Base-by-base conservation (phyloP, 148 eudicot species). In the Silene conica region DNA sequence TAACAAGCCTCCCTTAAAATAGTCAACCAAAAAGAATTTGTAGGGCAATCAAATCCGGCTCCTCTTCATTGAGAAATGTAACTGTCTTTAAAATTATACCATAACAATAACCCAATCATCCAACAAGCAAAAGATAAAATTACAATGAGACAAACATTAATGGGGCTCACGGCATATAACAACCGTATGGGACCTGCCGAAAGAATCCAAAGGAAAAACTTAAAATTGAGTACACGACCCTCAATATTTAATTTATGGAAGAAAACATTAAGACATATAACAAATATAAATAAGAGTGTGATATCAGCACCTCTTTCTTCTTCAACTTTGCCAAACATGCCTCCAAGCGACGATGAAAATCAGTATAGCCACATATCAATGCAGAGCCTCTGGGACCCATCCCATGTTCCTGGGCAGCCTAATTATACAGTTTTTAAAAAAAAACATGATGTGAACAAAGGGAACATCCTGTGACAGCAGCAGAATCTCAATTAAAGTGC, bases 331-430 rank as follows among this genome's bases (percentile, higher is more conserved):
- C 98, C 76, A 95, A 80, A 63, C 88, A 79, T 65, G 87, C 78
- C 83, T 95, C 98, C 67, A 95, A 80, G 61, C 82, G 85, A 76
- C 86, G 74, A 74, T 95, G 98, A 79, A 87, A 90, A 82, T 84
- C 90, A 15, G 98, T 95, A 78, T 95, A 95, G 5, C 98, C 98
- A 85, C 96, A 92, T 72, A 92, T 90, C 80, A 95, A 78, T 22
- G 97, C 97, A 74, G 98, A 95, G 77, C 98, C 98, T 82, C 90
- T 88, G 13, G 98, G 98, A 26, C 98, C 98, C 98, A 95, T 95
- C 43, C 98, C 98, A 69, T 92, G 90, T 70, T 87, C 89, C 52
- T 76, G 83, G 55, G 86, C 93, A 71, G 90, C 98, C 98, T 95
- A 72, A 59, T 67, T 57, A 77, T 41, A 21, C 54, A 34, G 63